Conservation (phyloP, 2,329 filamentous ascomycete species). For the Scedosporium boydii region DNA sequence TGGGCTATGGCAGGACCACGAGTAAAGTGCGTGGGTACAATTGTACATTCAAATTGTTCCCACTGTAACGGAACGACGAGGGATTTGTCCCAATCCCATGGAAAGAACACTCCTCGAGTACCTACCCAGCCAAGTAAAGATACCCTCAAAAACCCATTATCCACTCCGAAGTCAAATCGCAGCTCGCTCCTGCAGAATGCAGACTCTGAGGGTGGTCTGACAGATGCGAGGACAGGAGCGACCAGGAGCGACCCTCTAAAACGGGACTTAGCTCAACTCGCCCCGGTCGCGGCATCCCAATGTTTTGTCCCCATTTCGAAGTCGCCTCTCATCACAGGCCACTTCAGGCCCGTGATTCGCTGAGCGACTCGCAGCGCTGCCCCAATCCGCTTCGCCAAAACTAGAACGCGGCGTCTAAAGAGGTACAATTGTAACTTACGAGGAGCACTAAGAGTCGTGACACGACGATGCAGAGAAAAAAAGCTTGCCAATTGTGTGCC, state of each 20-base stretch:
- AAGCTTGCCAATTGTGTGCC: background rate
- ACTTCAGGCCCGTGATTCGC: slow-evolving; percentile 1
- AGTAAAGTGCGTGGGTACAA: background rate
- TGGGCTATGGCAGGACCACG: background rate
- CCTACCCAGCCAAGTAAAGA: background rate
- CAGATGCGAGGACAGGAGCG: background rate
- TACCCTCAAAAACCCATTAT: background rate
- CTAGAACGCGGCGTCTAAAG: background rate
- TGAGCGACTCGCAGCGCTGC: background rate
- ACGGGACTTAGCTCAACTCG: background rate
- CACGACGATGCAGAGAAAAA: background rate
- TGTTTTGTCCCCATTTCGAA: too few species aligned
- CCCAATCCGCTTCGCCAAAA: background rate
- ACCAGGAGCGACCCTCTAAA: background rate
- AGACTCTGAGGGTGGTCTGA: background rate
- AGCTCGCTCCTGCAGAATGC: background rate
- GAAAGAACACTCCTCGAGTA: background rate
- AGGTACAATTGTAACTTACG: background rate
- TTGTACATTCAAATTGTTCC: background rate
- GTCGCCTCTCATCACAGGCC: background rate
- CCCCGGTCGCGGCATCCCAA: background rate
- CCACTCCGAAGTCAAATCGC: background rate
- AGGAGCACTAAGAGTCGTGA: background rate
- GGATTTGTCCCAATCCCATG: background rate
- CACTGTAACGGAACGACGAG: background rate